Evolutionary conservation across 768 basidiomycete genomes (phyloP).

Genomic region (Suillus fuscotomentosus): DNA sequence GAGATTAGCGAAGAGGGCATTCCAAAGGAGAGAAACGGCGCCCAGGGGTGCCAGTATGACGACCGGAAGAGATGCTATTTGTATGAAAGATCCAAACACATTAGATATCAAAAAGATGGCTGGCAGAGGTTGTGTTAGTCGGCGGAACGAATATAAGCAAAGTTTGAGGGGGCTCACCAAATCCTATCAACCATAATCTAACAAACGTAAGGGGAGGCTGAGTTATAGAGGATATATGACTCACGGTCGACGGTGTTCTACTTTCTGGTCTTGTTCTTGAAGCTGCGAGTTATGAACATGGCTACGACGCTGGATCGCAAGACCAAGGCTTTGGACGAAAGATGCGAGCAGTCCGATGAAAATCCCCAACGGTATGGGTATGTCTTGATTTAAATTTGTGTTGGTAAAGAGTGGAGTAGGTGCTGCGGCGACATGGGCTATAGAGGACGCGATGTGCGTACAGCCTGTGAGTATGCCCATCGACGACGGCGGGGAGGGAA

Average conservation of each 20-base stretch:
- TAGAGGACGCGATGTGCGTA: background rate
- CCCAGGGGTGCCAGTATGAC: slow-evolving; percentile 94
- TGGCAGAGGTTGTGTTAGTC: slow-evolving; percentile 14
- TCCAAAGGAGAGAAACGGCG: slow-evolving; percentile 91
- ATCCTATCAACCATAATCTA: slow-evolving; percentile 86
- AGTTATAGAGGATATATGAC: slow-evolving; percentile 23
- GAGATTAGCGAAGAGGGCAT: slow-evolving; percentile 85
- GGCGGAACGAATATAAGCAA: slow-evolving; percentile 2
- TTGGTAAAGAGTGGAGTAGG: background rate
- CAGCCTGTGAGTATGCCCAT: background rate
- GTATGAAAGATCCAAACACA: slow-evolving; percentile 82
- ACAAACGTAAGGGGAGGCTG: background rate
- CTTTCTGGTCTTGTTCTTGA: slow-evolving; percentile 59
- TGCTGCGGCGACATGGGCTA: background rate
- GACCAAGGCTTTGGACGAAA: slow-evolving; percentile 85
- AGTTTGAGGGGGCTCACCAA: slow-evolving; percentile 39
- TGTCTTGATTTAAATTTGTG: slow-evolving; percentile 18
- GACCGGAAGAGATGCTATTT: slow-evolving; percentile 91
- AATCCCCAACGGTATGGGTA: slow-evolving; percentile 43
- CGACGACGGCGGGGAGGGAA: background rate
- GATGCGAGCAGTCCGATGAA: slow-evolving; percentile 75
- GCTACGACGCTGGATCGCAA: slow-evolving; percentile 92
- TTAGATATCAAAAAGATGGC: slow-evolving; percentile 86
- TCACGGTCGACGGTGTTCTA: slow-evolving; percentile 80
- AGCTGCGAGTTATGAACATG: slow-evolving; percentile 80